phyloP scores from a whole-genome alignment of 148 eudicot species.

The Amaranthus palmeri region DNA sequence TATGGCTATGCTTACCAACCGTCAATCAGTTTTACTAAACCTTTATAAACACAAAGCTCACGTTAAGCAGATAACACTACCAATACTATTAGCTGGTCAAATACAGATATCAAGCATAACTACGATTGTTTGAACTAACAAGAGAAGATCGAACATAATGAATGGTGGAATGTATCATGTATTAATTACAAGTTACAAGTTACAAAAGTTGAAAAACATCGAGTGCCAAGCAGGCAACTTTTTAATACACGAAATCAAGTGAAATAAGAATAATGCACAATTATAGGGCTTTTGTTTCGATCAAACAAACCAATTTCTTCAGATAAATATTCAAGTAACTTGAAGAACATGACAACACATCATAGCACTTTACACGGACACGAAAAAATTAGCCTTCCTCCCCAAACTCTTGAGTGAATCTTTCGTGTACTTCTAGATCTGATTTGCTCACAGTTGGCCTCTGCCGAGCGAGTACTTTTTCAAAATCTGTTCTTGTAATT shows the following conservation, averaged over 20 bases:
- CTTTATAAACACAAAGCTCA: too few relatives aligned
- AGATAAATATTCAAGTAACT: conserved; percentile 12
- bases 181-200: neutral
- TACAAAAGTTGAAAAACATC: neutral
- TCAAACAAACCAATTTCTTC: conserved; percentile 19
- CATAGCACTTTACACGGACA: neutral
- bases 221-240: conserved; percentile 14
- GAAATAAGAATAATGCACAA: conserved; percentile 12
- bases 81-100: neutral
- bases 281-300: conserved; percentile 16
- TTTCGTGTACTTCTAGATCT: conserved; percentile 89
- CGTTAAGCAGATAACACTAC: neutral
- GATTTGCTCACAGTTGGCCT: conserved; percentile 93
- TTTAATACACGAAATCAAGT: conserved; percentile 6
- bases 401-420: conserved; percentile 89
- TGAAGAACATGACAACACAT: conserved; percentile 14
- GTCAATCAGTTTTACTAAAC: too few relatives aligned
- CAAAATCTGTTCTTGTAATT: conserved; percentile 71
- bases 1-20: neutral
- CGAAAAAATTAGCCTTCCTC: conserved; percentile 60
- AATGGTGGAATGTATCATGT: conserved; percentile 7
- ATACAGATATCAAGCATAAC: neutral
- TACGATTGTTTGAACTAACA: neutral
- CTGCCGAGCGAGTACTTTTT: conserved; percentile 86
- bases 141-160: neutral